Evolutionary conservation across 768 basidiomycete genomes (phyloP).

Genomic region (Agaricus blazei): DNA sequence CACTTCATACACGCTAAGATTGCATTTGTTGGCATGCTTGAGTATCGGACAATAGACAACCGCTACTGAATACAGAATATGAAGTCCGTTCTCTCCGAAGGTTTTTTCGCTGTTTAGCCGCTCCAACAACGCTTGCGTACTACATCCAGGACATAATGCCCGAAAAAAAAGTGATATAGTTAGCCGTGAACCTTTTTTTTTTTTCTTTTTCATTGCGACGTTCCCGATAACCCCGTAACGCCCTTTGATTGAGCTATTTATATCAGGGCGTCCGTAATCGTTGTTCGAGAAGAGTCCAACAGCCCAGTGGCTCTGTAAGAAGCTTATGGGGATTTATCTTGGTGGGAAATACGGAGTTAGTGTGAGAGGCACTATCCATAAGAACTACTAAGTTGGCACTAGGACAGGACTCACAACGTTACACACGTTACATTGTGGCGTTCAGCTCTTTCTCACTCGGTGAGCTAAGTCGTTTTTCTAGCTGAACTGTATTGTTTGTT

Average conservation of each 20-base stretch:
- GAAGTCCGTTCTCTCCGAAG: too few species aligned
- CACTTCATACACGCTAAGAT: neutral
- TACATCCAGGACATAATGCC: too few species aligned
- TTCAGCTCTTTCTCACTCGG: neutral
- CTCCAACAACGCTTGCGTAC: too few species aligned
- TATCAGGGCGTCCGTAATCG: too few species aligned
- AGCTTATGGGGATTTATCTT: neutral
- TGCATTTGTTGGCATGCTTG: neutral
- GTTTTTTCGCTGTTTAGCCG: too few species aligned
- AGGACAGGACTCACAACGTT: neutral
- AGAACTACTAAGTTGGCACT: neutral
- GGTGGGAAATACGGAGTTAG: neutral
- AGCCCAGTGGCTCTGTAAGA: too few species aligned
- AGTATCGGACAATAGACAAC: constrained; percentile 2
- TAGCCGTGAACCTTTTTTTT: too few species aligned
- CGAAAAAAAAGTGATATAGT: too few species aligned
- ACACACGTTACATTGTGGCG: neutral
- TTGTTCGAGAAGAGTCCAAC: too few species aligned
- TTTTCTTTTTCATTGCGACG: too few species aligned
- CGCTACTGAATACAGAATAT: neutral
- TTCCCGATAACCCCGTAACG: too few species aligned
- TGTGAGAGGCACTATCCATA: neutral
- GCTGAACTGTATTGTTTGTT: neutral
- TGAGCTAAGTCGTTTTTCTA: neutral
- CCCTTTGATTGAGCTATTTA: too few species aligned